phyloP scores from a whole-genome alignment of 1,284 basidiomycete species.

The Irpex sp. region DNA sequence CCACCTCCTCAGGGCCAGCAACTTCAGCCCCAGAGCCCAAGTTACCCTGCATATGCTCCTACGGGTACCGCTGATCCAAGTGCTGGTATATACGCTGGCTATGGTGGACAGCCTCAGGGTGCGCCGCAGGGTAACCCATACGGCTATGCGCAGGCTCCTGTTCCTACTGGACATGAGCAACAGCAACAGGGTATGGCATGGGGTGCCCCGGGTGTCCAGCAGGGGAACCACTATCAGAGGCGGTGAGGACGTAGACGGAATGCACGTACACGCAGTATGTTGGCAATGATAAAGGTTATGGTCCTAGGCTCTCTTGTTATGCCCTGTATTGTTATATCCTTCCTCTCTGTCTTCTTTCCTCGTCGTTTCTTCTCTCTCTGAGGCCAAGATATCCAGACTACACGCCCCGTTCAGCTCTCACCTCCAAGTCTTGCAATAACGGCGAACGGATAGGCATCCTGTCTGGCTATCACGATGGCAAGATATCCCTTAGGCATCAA shows the following conservation, averaged over 20 bases:
- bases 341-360: neutral
- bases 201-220: constrained; percentile 24
- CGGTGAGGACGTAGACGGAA: constrained; percentile 6
- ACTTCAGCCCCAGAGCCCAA: constrained; percentile 28
- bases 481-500: neutral
- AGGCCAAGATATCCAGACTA: neutral
- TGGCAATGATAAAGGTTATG: neutral
- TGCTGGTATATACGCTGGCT: constrained; percentile 21
- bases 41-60: constrained; percentile 26
- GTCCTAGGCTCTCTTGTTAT: neutral
- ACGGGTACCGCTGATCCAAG: constrained; percentile 10
- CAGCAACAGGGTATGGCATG: constrained; percentile 19
- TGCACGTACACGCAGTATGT: neutral
- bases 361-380: neutral
- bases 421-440: neutral
- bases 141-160: constrained; percentile 19
- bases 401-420: neutral
- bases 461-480: neutral
- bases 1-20: constrained; percentile 22
- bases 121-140: constrained; percentile 21
- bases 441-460: neutral
- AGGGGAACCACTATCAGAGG: constrained; percentile 24
- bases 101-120: constrained; percentile 21
- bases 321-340: neutral
- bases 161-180: constrained; percentile 11